Evolutionary conservation across 768 basidiomycete genomes (phyloP), one percentile per base, ranked within the genome.

Genomic region (Suillus decipiens): DNA sequence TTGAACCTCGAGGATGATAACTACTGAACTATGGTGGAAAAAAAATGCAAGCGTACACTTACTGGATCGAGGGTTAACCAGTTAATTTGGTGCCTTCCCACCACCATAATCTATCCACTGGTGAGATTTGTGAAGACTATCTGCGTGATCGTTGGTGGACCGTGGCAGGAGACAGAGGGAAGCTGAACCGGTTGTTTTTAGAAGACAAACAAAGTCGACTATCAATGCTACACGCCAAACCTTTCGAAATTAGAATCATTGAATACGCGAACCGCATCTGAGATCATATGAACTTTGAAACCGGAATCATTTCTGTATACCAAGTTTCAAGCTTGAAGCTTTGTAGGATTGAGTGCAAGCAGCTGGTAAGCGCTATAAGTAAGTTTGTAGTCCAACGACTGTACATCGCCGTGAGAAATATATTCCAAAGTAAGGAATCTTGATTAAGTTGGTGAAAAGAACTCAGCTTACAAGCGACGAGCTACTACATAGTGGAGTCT

Each of bases 361-460:
- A 47, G 28, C 28, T 28, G 28, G 12, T 41, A 41, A 41, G 41
- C 41, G 41, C 41, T 47, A n/a, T n/a, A n/a, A n/a, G n/a, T n/a
- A 24, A 14, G 12, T 22, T 24, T 22, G 45, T 14, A 47, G n/a
- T 45, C n/a, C 10, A 45, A n/a, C n/a, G 10, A n/a, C n/a, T 22
- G 48, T 12, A 4, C 10, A 7, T 2, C 28, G 19, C 17, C 31
- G 51, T 53, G 51, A 53, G 51, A 53, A 53, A n/a, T 2, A 1
- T 12, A 1, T 0, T 33, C 51, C 33, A 53, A 34, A 53, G 11
- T n/a, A 53, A 50, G 50, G 4, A 34, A 53, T 53, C 31, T 53
- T 53, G 51, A 53, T 53, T 34, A n/a, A 33, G 51, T 53, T 53
- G 19, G 51, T 34, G 31, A 53, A 53, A 53, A 53, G 17, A 51